phyloP scores from a whole-genome alignment of 208 protist genomes.

The Crithidia fasciculata region DNA sequence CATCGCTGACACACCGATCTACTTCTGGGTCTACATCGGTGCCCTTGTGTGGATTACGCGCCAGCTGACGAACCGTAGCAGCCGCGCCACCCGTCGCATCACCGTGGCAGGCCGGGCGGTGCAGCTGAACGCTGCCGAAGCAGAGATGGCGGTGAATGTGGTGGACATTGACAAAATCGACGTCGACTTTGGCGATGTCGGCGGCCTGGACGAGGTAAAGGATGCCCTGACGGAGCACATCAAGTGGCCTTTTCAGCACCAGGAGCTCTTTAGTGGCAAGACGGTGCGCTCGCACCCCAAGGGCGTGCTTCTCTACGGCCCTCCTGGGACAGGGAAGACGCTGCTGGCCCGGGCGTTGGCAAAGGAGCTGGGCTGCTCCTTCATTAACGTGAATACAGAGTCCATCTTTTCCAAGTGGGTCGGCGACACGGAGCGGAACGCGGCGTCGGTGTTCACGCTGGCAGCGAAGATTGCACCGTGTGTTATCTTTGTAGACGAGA shows the following conservation, averaged over 20 bases:
- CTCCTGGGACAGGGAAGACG: conserved; percentile 99
- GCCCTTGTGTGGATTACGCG: conserved; percentile 61
- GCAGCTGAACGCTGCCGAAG: conserved; percentile 66
- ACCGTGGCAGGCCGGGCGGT: conserved; percentile 50
- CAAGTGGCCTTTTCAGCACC: conserved; percentile 85
- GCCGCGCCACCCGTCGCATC: conserved; percentile 48
- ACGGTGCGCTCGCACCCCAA: conserved; percentile 97
- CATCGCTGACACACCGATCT: conserved; percentile 55
- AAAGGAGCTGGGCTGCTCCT: conserved; percentile 98
- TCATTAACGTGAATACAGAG: conserved; percentile 98
- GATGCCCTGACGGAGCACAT: conserved; percentile 77
- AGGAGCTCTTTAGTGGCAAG: conserved; percentile 74
- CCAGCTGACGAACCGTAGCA: conserved; percentile 51
- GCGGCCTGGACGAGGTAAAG: conserved; percentile 85
- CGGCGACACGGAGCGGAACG: conserved; percentile 98
- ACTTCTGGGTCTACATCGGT: conserved; percentile 77
- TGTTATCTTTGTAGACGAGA: conserved; percentile 94
- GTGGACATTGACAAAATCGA: conserved; percentile 75
- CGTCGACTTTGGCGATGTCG: conserved; percentile 65
- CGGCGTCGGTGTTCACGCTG: conserved; percentile 90
- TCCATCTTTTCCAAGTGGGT: conserved; percentile 91
- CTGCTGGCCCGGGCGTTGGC: conserved; percentile 98
- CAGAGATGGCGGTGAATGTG: conserved; percentile 62
- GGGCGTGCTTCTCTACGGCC: conserved; percentile 99
- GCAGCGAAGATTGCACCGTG: conserved; percentile 80